These are phyloP conservation scores for Rhizopus arrhizus DNA, from an alignment of 371 early-diverging fungal species.

Conservation along the genomic window DNA sequence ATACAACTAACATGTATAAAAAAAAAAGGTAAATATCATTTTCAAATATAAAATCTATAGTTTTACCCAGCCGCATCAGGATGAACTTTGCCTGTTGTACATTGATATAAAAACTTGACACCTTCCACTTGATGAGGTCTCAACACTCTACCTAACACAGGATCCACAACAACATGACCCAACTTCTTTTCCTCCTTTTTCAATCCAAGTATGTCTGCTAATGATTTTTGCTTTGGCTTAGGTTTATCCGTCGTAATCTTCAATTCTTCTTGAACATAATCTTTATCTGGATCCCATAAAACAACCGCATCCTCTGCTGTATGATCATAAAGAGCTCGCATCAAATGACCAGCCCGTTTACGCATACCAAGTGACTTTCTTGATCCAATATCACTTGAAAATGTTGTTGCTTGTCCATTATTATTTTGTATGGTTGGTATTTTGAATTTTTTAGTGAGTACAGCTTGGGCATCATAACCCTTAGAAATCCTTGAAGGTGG, in stretches of 20 bases:
- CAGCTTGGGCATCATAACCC: conserved; percentile 35
- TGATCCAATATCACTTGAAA: conserved; percentile 9
- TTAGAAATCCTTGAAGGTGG: conserved; percentile 27
- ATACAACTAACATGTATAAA: conserved; percentile 72
- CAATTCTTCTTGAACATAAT: conserved; percentile 42
- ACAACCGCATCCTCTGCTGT: conserved; percentile 85
- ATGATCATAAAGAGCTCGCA: conserved; percentile 80
- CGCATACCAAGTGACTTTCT: conserved; percentile 28
- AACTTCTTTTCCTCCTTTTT: conserved; percentile 56
- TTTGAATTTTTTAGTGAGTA: conserved; percentile 41
- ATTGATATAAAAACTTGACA: conserved; percentile 86
- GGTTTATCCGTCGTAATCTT: conserved; percentile 36
- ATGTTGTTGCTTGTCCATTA: not conserved
- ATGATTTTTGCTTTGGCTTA: conserved; percentile 36
- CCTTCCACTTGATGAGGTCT: conserved; percentile 97
- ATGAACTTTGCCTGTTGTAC: conserved; percentile 79
- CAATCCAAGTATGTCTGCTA: conserved; percentile 56
- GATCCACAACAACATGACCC: conserved; percentile 79
- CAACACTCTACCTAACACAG: conserved; percentile 78
- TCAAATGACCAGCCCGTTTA: conserved; percentile 15
- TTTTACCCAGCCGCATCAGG: conserved; percentile 58
- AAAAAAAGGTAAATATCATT: conserved; percentile 14
- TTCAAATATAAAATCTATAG: not conserved
- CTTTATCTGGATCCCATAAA: conserved; percentile 75
- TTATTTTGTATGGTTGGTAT: conserved; percentile 29